Evolutionary conservation across 176 grass and related monocot genomes (phyloP), one percentile per base, ranked within the genome.

Genomic region (Urochloa ruziziensis): DNA sequence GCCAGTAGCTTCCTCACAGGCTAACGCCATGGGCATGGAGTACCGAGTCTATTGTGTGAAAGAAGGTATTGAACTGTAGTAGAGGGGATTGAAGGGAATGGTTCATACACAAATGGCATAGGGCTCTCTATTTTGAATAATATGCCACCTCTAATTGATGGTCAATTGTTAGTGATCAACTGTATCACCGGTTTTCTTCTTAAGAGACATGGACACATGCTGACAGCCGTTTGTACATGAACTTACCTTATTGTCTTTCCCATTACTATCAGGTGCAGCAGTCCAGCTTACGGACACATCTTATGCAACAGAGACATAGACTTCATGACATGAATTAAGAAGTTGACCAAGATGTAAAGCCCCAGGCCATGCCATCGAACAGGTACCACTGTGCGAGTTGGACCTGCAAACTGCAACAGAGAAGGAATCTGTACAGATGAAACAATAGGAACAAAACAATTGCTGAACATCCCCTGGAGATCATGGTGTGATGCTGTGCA

Each of bases 261-360:
- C 34, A 62, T 83, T 73, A 71, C 69, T 81, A 49, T 85, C 86
- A 97, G 95, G 85, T 94, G 73, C 83, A 93, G 42, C 92, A 97
- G 68, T 88, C 90, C 19, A 97, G 88, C 80, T 81, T 93, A 79
- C 35, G 59, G 37, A 91, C 92, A 28, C 95, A n/a, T 87, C 88
- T 97, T 58, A 79, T 92, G 42, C 90, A 97, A 83, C 74, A 70
- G 42, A 92, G 79, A 77, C 65, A 70, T 5, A 65, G 87, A 75
- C 23, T 68, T 83, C 30, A 23, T n/a, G 36, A 47, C 42, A 75
- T 80, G 34, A 62, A 69, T 68, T 87, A 67, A 73, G 15, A 49
- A 70, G 33, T 60, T 6, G 37, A 63, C 14, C 25, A 75, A 77
- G 71, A 35, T 82, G 36, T 70, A 4, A 43, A 72, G 52, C 56